Evolutionary conservation across 306 rosid genomes (phyloP).

Genomic region (Malus orientalis): DNA sequence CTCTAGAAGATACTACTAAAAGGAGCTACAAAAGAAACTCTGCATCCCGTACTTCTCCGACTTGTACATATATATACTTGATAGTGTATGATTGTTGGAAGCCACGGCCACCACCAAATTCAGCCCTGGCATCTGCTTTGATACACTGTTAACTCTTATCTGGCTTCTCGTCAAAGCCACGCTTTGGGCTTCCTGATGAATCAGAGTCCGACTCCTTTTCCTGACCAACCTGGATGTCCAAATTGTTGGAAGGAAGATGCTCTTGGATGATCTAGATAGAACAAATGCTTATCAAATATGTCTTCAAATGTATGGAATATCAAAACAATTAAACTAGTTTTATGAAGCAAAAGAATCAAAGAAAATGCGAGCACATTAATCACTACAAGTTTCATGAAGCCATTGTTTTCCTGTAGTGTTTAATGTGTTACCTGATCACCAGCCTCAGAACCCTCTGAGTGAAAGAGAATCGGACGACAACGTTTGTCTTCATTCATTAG

Average conservation of each 20-base stretch:
- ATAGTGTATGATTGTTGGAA: slow-evolving; percentile 24
- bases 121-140: slow-evolving; percentile 19
- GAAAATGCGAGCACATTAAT: neutral
- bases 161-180: slow-evolving; percentile 18
- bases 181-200: slow-evolving; percentile 31
- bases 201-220: slow-evolving; percentile 32
- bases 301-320: neutral
- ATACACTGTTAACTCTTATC: slow-evolving; percentile 30
- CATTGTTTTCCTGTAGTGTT: neutral
- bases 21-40: slow-evolving; percentile 38
- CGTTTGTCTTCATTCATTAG: slow-evolving; percentile 89
- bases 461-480: slow-evolving; percentile 87
- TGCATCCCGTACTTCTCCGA: slow-evolving; percentile 26
- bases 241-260: slow-evolving; percentile 51
- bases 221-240: slow-evolving; percentile 35
- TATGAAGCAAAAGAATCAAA: neutral
- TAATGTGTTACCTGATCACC: slow-evolving; percentile 49
- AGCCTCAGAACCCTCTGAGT: slow-evolving; percentile 69
- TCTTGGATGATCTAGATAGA: slow-evolving; percentile 49
- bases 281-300: neutral
- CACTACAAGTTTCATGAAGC: neutral
- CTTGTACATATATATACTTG: slow-evolving; percentile 43
- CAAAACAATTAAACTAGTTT: neutral
- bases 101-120: slow-evolving; percentile 22
- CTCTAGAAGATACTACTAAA: slow-evolving; percentile 29